Evolutionary conservation across 257 asterid species (phyloP), one percentile per base, ranked within the genome.

Genomic region (Salvia miltiorrhiza): DNA sequence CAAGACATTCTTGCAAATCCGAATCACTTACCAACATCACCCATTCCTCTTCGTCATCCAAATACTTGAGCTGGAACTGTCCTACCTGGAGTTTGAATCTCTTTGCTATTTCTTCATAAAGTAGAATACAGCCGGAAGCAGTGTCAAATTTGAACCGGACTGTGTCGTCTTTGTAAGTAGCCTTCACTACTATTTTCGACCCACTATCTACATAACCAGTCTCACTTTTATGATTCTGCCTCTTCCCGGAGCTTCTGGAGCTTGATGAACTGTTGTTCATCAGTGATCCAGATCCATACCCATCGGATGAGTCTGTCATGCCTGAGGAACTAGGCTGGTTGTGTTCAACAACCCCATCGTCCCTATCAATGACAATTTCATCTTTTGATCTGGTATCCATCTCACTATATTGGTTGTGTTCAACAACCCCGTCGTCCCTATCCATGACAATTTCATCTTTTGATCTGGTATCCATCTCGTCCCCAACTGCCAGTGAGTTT

Each of bases 21-120:
- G 88, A 84, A 40, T 90, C 97, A 58, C 70, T 90, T 80, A 84
- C 92, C 89, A 93, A 78, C 89, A 90, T 66, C 80, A 93, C 96
- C 98, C 97, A 90, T 85, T 93, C 98, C 80, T 83, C 84, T 75
- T 93, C 97, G 10, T 93, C 97, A 1, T 93, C 98, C 57, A 88
- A 76, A 80, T 93, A 88, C 80, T 88, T 86, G 80, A 93, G 92
- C 33, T 90, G 96, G 77, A 93, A 88, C 2, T 79, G 81, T 43
- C 92, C 98, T 0, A 56, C 63, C 49, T 73, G 87, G 24, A 93
- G 86, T 64, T 79, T 78, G 82, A 88, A 90, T 79, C 97, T 86
- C 79, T 68, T 84, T 2, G 89, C 93, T 68, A 90, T 82, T 80
- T 85, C 95, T 76, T 85, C 93, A 24, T 84, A 88, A 45, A 93